A percentile compares a stretch with the other conserved stretches of the same genome.
phyloP scores from a whole-genome alignment of 2,329 filamentous ascomycete genomes.

The Fusarium pseudocircinatum region DNA sequence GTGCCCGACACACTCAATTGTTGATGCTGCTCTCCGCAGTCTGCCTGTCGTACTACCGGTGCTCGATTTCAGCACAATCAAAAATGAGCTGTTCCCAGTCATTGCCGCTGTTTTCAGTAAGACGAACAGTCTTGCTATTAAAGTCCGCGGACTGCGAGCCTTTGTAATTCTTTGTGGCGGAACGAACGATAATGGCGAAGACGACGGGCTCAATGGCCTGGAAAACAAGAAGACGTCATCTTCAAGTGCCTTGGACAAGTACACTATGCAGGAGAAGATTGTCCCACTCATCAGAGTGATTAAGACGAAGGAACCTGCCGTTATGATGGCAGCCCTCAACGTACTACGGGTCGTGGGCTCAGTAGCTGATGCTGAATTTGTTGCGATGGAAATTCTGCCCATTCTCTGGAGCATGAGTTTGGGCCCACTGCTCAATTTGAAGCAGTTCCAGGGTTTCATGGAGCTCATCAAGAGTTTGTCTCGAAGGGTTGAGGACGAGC shows the following conservation, averaged over 20 bases:
- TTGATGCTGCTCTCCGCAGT: slow-evolving; percentile 84
- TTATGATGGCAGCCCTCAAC: slow-evolving; percentile 92
- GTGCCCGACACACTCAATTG: slow-evolving; percentile 86
- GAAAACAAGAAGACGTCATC: slow-evolving; percentile 71
- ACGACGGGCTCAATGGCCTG: slow-evolving; percentile 82
- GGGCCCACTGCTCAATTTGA: slow-evolving; percentile 85
- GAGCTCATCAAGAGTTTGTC: slow-evolving; percentile 84
- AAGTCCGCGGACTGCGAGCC: slow-evolving; percentile 89
- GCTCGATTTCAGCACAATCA: slow-evolving; percentile 95
- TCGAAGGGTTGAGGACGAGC: slow-evolving; percentile 84
- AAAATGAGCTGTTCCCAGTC: slow-evolving; percentile 94
- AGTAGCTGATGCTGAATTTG: slow-evolving; percentile 86
- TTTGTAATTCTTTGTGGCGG: slow-evolving; percentile 92
- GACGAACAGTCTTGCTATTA: slow-evolving; percentile 93
- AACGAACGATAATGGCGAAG: slow-evolving; percentile 57
- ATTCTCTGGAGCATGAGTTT: slow-evolving; percentile 92
- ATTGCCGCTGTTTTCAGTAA: slow-evolving; percentile 91
- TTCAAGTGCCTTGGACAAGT: slow-evolving; percentile 90
- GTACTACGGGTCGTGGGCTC: slow-evolving; percentile 86
- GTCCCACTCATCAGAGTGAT: slow-evolving; percentile 90
- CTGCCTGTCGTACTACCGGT: slow-evolving; percentile 84
- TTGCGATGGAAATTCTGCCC: slow-evolving; percentile 90
- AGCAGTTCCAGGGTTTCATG: slow-evolving; percentile 93
- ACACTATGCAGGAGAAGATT: slow-evolving; percentile 98
- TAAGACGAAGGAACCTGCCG: slow-evolving; percentile 96